Conservation (phyloP, 2,329 filamentous ascomycete genomes). For the Apiospora kogelbergensis region DNA sequence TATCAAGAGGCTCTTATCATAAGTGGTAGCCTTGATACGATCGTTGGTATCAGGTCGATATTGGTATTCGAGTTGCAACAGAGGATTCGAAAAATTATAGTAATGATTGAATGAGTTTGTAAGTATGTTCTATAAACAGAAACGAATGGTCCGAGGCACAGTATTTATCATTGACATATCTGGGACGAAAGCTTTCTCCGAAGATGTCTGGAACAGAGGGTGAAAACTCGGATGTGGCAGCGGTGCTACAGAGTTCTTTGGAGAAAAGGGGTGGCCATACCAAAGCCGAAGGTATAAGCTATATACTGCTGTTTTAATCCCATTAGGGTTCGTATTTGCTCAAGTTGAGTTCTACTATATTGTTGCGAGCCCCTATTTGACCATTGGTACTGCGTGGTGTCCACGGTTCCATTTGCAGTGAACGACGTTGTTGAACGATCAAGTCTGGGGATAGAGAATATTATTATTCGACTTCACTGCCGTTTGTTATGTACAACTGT, state of each 20-base stretch:
- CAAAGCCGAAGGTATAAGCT: not conserved
- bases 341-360: not conserved
- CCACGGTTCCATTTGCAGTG: too few relatives aligned
- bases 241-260: too few relatives aligned
- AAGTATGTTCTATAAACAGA: not conserved
- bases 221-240: not conserved
- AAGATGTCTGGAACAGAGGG: not conserved
- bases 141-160: too few relatives aligned
- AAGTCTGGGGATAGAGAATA: too few relatives aligned
- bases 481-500: too few relatives aligned
- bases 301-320: not conserved
- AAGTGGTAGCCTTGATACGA: not conserved
- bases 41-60: not conserved
- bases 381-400: too few relatives aligned
- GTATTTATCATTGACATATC: too few relatives aligned
- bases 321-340: not conserved
- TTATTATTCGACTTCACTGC: too few relatives aligned
- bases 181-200: too few relatives aligned
- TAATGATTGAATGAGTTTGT: not conserved
- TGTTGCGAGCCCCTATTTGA: too few relatives aligned
- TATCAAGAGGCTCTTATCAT: not conserved
- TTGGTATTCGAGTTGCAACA: not conserved
- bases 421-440: too few relatives aligned
- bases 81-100: not conserved
- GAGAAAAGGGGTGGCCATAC: not conserved